Evolutionary conservation across 306 rosid genomes (phyloP), one percentile per base, ranked within the genome.

Genomic region (Cicer chorassanicum): DNA sequence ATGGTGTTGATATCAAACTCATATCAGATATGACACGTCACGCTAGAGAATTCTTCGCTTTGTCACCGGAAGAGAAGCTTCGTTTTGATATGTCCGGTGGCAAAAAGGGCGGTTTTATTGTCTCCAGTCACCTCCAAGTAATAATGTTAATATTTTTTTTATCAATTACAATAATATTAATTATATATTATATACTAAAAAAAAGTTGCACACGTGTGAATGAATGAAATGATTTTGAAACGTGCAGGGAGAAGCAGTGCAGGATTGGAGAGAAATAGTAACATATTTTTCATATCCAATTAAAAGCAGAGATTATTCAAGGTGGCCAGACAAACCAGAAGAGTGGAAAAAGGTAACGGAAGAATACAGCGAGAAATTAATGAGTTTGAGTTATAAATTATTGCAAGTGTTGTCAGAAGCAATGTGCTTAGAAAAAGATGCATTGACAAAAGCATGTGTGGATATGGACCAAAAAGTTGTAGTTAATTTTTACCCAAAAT

Each of bases 381-480:
- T 87, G 98, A 83, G 34, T 6, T 43, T 92, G 54, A 88, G 83
- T 0, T 90, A 89, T 53, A 92, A 88, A 82, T 74, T 92, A 0
- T 34, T 92, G 76, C 93, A 83, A 81, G 86, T 90, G 1, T 59
- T 88, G 9, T 92, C 96, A 0, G 93, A 88, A 41, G 96, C 91
- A 2, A 88, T 92, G 96, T 96, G 88, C 0, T 70, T 90, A 14
- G 98, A 92, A 46, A 87, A 87, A 34, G 91, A 90, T 19, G 92
- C 93, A 1, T 38, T 92, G 21, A 88, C 78, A 1, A 87, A 87
- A 14, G 93, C 98, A 0, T 86, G 98, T 12, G 89, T 88, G 1
- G 98, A 92, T 60, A 86, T 92, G 92, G 96, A 92, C 65, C 98
- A 92, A 13, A 92, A 92, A 71, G 79, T 92, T 8, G 98, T 92